Conservation (phyloP, 495 filamentous ascomycete species). For the Halenospora varia region DNA sequence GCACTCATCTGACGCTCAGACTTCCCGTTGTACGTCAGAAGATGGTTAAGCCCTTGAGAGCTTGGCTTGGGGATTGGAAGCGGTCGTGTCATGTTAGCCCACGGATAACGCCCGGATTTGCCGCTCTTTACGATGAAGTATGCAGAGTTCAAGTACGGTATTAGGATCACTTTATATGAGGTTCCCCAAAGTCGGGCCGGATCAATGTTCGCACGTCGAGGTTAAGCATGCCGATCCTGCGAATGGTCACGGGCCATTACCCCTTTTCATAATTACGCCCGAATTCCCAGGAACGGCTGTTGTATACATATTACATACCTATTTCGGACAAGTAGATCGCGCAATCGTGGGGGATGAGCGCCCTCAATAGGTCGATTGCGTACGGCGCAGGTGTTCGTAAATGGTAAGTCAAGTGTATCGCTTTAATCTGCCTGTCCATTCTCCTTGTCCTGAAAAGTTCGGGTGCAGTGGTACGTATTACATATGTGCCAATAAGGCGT, state of each 20-base stretch:
- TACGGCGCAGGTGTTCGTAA: neutral
- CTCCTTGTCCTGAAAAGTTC: neutral
- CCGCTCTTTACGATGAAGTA: neutral
- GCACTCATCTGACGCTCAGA: conserved; percentile 33
- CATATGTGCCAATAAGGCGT: neutral
- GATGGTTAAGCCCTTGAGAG: neutral
- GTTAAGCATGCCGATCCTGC: neutral
- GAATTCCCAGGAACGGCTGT: neutral
- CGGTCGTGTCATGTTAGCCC: neutral
- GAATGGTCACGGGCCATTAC: neutral
- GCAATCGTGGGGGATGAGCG: neutral
- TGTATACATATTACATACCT: neutral
- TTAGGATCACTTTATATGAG: neutral
- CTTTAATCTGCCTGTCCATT: neutral
- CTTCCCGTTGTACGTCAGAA: neutral
- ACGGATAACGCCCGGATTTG: neutral
- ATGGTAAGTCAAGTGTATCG: neutral
- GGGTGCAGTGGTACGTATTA: neutral
- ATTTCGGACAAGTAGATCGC: neutral
- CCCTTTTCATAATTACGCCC: neutral
- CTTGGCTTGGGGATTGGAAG: neutral
- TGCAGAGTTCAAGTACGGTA: neutral
- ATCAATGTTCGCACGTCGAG: neutral
- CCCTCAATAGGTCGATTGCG: neutral
- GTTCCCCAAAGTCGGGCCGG: neutral